Base-by-base conservation (phyloP, 1,139 yeast genomes). In the Geotrichum aggregatum region DNA sequence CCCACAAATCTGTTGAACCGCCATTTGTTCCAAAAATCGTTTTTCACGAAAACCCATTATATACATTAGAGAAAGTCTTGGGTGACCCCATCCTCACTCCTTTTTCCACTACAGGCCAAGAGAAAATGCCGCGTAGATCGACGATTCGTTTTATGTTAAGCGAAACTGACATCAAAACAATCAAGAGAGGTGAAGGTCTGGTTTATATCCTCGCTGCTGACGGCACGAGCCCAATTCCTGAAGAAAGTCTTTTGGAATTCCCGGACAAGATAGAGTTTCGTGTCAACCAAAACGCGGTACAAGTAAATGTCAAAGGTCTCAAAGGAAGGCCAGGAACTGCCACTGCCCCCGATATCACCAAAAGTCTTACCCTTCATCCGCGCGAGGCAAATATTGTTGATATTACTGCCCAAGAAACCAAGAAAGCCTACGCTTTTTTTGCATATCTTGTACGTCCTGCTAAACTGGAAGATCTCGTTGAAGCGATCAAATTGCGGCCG, bases 311-410 rank as follows among this genome's bases (percentile, higher is more conserved):
- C 16, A 34, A 34, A 8, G 76, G 76, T 2, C 57, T 73, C 22
- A 68, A 69, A 50, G 70, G 69, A 28, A 62, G 62, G 48, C 65
- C 64, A 0, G 76, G 76, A 2, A 67, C 74, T 0, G 65, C 72
- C 2, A 58, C 60, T 42, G 75, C 76, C 0, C 70, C 67, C 0
- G 73, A 73, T 51, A 46, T 72, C 31, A 70, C 73, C 1, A 55
- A 56, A 18, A 46, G 49, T 38, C 50, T 58, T 22, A n/a, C 45
- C 19, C 26, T 44, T 13, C 36, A 38, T 7, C 14, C 22, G 3
- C 54, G 55, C 49, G 47, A 36, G 35, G 55, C 49, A 19, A 65
- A 66, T 43, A 40, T 57, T 5, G 52, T 69, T 18, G 66, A 63
- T n/a, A 44, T 67, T 52, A 59, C 55, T 36, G 61, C 49, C 41